A percentile compares a stretch with the other conserved stretches of the same genome.
Conservation (phyloP, 202 grass and related monocot species). For the Eragrostis tef region DNA sequence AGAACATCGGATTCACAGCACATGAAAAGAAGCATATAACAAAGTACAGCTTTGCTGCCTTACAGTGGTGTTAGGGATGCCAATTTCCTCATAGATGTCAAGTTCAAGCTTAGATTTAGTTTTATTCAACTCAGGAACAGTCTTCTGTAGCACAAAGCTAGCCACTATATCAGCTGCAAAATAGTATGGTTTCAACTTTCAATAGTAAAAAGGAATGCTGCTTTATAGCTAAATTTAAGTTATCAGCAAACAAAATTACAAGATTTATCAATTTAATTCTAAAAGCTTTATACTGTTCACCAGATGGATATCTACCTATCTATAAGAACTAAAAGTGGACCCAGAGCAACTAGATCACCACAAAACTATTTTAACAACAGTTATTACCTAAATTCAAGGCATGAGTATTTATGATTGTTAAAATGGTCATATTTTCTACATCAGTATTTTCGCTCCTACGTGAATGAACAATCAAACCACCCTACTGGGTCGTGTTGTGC, state of each 20-base stretch:
- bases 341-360: background rate
- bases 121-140: conserved; percentile 60
- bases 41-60: conserved; percentile 30
- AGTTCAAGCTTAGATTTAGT: conserved; percentile 75
- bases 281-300: background rate
- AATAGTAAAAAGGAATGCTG: background rate
- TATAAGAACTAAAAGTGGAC: background rate
- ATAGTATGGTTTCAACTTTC: conserved; percentile 34
- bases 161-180: conserved; percentile 82
- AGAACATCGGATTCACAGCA: conserved; percentile 22
- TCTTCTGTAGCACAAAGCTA: conserved; percentile 76
- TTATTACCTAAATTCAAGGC: background rate
- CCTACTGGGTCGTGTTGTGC: too few relatives aligned
- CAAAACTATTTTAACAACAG: background rate
- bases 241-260: conserved; percentile 21
- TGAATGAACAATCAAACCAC: conserved; percentile 19
- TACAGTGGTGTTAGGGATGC: conserved; percentile 81
- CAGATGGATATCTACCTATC: background rate
- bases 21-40: conserved; percentile 18
- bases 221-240: conserved; percentile 19
- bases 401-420: background rate
- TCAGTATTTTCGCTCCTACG: background rate
- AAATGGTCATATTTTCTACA: background rate
- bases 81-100: conserved; percentile 87
- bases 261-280: conserved; percentile 9